These are phyloP conservation scores for Xylariaceae sp. DNA, from an alignment of 2,329 filamentous ascomycete species.

Conservation along the genomic window DNA sequence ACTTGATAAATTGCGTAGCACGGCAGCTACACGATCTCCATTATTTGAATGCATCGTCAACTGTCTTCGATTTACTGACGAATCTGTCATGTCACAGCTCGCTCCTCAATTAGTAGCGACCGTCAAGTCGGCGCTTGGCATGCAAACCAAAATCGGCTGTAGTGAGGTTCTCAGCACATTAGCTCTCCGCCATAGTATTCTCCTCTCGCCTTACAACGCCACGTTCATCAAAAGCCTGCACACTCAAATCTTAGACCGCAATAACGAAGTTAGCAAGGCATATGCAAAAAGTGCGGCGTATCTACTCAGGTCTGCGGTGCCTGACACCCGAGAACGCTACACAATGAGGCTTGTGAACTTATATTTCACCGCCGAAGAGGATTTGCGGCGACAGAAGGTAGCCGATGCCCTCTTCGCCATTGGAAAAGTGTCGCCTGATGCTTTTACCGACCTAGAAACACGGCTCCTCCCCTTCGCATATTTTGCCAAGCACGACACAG, in stretches of 20 bases:
- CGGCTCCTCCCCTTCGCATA: conserved; percentile 82
- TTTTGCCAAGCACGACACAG: conserved; percentile 76
- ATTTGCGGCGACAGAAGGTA: conserved; percentile 65
- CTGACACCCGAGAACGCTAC: conserved; percentile 46
- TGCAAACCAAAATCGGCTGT: conserved; percentile 91
- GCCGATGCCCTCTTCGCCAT: conserved; percentile 79
- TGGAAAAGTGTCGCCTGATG: conserved; percentile 81
- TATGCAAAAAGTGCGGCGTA: conserved; percentile 87
- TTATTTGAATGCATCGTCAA: conserved; percentile 90
- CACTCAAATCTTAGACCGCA: conserved; percentile 80
- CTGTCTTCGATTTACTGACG: conserved; percentile 78
- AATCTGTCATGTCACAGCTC: conserved; percentile 67
- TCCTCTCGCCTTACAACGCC: conserved; percentile 71
- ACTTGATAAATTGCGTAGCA: conserved; percentile 81
- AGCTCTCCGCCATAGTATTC: conserved; percentile 68
- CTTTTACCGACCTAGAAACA: conserved; percentile 71
- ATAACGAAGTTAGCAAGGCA: conserved; percentile 85
- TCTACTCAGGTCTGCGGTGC: conserved; percentile 57
- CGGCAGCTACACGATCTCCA: conserved; percentile 76
- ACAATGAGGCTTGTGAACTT: conserved; percentile 54
- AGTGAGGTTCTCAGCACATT: conserved; percentile 79
- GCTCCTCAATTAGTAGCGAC: conserved; percentile 67
- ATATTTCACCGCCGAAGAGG: conserved; percentile 79
- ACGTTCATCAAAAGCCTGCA: conserved; percentile 71
- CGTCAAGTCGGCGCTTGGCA: conserved; percentile 79